Evolutionary conservation across 2,329 filamentous ascomycete species (phyloP), one percentile per base, ranked within the genome.

Genomic region (Hirsutella thompsonii): DNA sequence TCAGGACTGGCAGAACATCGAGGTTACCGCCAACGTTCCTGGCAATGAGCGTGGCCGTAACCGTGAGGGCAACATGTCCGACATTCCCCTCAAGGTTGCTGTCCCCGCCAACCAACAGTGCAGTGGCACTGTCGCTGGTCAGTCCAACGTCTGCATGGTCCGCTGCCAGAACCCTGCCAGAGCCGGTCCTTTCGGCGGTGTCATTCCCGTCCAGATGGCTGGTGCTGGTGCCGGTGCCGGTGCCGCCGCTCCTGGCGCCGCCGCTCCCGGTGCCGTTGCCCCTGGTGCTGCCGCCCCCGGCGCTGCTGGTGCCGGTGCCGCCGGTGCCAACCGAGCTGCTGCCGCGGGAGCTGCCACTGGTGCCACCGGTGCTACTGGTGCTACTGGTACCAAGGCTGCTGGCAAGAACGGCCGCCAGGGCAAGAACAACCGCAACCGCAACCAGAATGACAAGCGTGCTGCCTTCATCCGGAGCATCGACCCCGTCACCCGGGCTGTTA

Each of bases 121-220:
- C 60, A 77, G 72, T 13, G 77, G 77, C 37, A 73, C 65, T 28
- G 70, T 76, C 5, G 75, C 72, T 11, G 76, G 74, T 32, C 66
- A 76, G 58, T 55, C 63, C 29, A 74, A 74, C 49, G 67, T 79
- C 49, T 81, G 77, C 61, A 69, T 81, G 49, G 74, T 81, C 38
- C 68, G 74, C 20, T 79, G 76, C 61, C 60, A 76, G 62, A 81
- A 81, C 57, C 65, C 62, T 1, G 75, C 75, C 28, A 59, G 67
- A 41, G 74, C 74, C 30, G 76, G 76, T 13, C 76, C 76, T 23
- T 81, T 81, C 51, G 76, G 77, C 41, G 74, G 74, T 37, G 72
- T 74, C 47, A 68, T 78, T 16, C 43, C 40, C 10, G 26, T 46
- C 11, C 46, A 47, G 40, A 39, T 43, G 38, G 39, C 32, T 10